A percentile compares a stretch with the other conserved stretches of the same genome.
Evolutionary conservation across 2,329 filamentous ascomycete genomes (phyloP).

Genomic region (Hymenoscyphus repandus): DNA sequence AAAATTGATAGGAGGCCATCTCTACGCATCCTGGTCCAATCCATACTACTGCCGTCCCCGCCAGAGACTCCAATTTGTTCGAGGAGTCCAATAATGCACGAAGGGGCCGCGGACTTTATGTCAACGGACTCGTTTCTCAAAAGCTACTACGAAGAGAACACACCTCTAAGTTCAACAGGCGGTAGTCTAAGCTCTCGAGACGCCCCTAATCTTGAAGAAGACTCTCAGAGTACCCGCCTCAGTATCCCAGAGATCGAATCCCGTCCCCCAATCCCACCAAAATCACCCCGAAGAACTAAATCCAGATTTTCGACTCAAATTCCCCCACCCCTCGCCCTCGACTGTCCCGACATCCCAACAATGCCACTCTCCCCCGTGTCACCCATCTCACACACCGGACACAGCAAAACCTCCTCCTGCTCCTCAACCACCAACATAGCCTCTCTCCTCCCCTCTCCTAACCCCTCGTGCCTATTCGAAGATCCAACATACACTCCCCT

Average conservation of each 20-base stretch:
- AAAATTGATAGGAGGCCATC: background rate
- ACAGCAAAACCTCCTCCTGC: constrained; percentile 3
- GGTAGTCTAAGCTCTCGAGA: background rate
- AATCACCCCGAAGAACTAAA: background rate
- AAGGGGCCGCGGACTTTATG: background rate
- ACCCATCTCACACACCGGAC: background rate
- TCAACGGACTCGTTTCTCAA: background rate
- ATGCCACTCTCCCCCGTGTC: constrained; percentile 3
- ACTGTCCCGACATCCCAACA: background rate
- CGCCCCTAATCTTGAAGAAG: background rate
- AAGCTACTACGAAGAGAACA: constrained; percentile 3
- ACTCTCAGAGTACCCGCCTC: background rate
- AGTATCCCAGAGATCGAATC: background rate
- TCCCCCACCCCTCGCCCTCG: background rate
- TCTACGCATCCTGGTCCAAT: constrained; percentile 5
- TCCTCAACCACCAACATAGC: constrained; percentile 1
- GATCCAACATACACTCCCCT: background rate
- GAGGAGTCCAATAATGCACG: background rate
- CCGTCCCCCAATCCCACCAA: constrained; percentile 1
- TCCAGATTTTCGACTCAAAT: background rate
- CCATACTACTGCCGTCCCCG: constrained; percentile 4
- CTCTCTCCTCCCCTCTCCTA: background rate
- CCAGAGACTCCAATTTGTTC: constrained; percentile 2
- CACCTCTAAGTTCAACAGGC: background rate
- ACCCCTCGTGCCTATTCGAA: background rate